Evolutionary conservation across 257 asterid species (phyloP).

Genomic region (Henckelia pumila): DNA sequence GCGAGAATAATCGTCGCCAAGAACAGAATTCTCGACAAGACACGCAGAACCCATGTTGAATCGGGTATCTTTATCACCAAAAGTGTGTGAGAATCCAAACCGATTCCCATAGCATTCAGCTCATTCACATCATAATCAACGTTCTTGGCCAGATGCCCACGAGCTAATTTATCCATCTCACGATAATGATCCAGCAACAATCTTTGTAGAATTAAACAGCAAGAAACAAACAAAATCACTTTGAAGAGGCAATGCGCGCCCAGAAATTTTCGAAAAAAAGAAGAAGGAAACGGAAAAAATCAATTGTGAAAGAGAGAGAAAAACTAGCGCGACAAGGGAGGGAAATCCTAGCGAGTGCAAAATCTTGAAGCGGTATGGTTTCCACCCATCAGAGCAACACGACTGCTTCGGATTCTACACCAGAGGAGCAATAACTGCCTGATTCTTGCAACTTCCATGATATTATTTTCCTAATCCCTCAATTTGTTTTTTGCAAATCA

Average conservation of each 20-base stretch:
- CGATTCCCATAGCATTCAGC: constrained; percentile 16
- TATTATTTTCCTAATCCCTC: not conserved
- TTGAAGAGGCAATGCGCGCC: not conserved
- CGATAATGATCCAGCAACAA: not conserved
- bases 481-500: constrained; percentile 1
- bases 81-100: not conserved
- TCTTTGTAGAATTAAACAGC: not conserved
- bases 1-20: constrained; percentile 35
- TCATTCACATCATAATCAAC: constrained; percentile 15
- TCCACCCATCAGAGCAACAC: constrained; percentile 77
- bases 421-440: constrained; percentile 57
- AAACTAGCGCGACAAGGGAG: not conserved
- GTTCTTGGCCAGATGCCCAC: not conserved
- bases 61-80: constrained; percentile 22
- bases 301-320: not conserved
- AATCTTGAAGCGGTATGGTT: constrained; percentile 86
- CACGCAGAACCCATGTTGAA: constrained; percentile 28
- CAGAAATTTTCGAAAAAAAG: not conserved
- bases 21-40: constrained; percentile 24
- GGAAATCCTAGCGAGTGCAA: constrained; percentile 60
- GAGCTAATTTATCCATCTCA: constrained; percentile 10
- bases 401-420: constrained; percentile 38
- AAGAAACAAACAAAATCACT: not conserved
- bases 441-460: constrained; percentile 72
- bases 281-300: not conserved